Percentiles rank a stretch among this genome's conserved stretches.
Evolutionary conservation across 2,329 filamentous ascomycete genomes (phyloP).

Genomic region (Endocalyx cinctus): DNA sequence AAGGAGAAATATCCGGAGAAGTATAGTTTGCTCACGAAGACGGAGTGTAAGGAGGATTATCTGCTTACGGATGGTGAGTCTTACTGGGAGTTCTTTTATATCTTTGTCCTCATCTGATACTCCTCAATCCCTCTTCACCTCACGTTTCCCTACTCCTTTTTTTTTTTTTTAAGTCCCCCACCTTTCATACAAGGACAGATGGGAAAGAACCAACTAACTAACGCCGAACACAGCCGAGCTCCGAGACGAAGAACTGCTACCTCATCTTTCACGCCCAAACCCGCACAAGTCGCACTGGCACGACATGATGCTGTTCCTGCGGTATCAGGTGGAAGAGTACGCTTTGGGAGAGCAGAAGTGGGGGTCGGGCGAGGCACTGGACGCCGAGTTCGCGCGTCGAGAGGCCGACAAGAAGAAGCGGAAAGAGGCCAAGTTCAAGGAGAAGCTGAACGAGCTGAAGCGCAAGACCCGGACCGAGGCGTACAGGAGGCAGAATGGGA

Average conservation of each 20-base stretch:
- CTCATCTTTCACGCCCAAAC: constrained; percentile 84
- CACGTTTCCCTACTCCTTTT: no score
- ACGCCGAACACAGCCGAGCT: constrained; percentile 80
- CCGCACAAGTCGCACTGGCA: constrained; percentile 96
- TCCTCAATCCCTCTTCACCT: background rate
- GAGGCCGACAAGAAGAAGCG: constrained; percentile 75
- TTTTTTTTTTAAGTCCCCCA: no score
- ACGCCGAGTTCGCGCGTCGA: constrained; percentile 80
- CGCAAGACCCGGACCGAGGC: constrained; percentile 89
- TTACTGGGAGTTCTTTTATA: no score
- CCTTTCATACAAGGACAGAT: no score
- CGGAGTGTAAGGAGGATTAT: constrained; percentile 93
- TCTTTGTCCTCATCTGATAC: background rate
- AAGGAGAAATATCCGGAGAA: constrained; percentile 89
- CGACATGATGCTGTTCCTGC: constrained; percentile 96
- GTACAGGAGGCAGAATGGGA: constrained; percentile 66
- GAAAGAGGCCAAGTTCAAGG: constrained; percentile 89
- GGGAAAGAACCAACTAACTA: no score
- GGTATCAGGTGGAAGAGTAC: constrained; percentile 91
- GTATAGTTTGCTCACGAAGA: constrained; percentile 94
- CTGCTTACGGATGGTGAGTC: constrained; percentile 80
- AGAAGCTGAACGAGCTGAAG: constrained; percentile 84
- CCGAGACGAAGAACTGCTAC: constrained; percentile 80
- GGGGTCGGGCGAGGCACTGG: constrained; percentile 80
- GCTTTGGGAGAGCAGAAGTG: constrained; percentile 80